phyloP scores from a whole-genome alignment of 225 moss, liverwort and hornwort species.

The Asterella californica region DNA sequence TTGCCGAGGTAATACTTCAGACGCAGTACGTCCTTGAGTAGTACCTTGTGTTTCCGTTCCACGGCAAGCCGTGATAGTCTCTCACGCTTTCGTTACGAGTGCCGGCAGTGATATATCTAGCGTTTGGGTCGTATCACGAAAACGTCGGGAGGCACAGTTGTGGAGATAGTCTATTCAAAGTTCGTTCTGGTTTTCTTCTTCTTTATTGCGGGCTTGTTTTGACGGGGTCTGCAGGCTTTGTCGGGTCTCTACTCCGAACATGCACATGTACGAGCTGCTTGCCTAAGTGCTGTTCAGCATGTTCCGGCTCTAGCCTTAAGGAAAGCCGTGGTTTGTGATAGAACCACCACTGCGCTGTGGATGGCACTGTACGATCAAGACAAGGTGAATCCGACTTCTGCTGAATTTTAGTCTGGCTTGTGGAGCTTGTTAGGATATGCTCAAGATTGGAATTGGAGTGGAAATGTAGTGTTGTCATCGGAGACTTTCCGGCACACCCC shows the following conservation, averaged over 20 bases:
- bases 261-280: conserved; percentile 64
- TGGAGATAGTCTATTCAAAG: background rate
- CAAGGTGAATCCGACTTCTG: conserved; percentile 38
- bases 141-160: background rate
- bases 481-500: too few species aligned
- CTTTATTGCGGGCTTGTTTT: background rate
- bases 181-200: background rate
- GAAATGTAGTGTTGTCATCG: background rate
- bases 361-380: conserved; percentile 90
- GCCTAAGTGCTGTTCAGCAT: conserved; percentile 71
- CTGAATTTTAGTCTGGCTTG: background rate
- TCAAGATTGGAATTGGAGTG: background rate
- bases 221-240: conserved; percentile 51
- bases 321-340: conserved; percentile 41
- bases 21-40: background rate
- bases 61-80: background rate
- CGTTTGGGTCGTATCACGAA: background rate
- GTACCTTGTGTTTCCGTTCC: background rate
- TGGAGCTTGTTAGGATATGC: background rate
- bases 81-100: background rate
- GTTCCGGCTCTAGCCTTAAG: conserved; percentile 62
- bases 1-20: conserved; percentile 60
- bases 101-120: background rate
- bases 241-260: conserved; percentile 82
- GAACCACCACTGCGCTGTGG: conserved; percentile 68